These are phyloP conservation scores for Pelargonium nanum DNA, from an alignment of 345 rosid genomes.

Conservation along the genomic window DNA sequence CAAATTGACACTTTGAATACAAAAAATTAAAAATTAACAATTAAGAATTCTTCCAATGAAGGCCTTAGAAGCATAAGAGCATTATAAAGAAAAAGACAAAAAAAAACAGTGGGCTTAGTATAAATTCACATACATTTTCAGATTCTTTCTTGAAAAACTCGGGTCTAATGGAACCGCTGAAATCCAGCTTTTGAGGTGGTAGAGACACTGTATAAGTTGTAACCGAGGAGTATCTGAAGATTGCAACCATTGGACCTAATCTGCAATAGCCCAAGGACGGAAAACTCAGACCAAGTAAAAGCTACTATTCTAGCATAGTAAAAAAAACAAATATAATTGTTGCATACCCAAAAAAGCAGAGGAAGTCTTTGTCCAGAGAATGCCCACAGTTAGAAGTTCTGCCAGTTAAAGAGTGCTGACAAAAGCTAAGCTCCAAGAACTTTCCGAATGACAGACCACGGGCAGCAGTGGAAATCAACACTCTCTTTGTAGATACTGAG, in stretches of 20 bases:
- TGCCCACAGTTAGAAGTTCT: constrained; percentile 74
- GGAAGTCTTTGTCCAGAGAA: constrained; percentile 59
- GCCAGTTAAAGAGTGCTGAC: constrained; percentile 30
- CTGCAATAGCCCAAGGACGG: constrained; percentile 30
- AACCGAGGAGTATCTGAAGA: constrained; percentile 76
- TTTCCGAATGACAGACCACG: constrained; percentile 81
- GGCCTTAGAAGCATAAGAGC: constrained; percentile 7
- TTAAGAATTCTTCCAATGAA: constrained; percentile 1
- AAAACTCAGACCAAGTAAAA: no score
- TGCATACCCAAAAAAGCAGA: constrained; percentile 93
- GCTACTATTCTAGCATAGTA: not conserved
- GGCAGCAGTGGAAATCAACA: constrained; percentile 62
- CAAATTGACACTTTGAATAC: not conserved
- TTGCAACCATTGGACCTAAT: constrained; percentile 73
- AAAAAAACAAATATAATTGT: no score
- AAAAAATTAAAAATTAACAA: not conserved
- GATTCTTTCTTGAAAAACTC: constrained; percentile 54
- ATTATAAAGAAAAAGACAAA: constrained; percentile 4
- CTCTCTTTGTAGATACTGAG: constrained; percentile 66
- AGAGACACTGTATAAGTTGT: constrained; percentile 53
- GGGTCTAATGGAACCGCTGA: constrained; percentile 36
- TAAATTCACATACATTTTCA: constrained; percentile 32
- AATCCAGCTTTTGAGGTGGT: constrained; percentile 65
- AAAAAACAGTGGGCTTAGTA: constrained; percentile 1
- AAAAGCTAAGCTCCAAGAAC: constrained; percentile 88